A percentile compares a stretch with the other conserved stretches of the same genome.
These are phyloP conservation scores for Xylariaceae sp. DNA, from an alignment of 2,329 filamentous ascomycete genomes.

Conservation along the genomic window DNA sequence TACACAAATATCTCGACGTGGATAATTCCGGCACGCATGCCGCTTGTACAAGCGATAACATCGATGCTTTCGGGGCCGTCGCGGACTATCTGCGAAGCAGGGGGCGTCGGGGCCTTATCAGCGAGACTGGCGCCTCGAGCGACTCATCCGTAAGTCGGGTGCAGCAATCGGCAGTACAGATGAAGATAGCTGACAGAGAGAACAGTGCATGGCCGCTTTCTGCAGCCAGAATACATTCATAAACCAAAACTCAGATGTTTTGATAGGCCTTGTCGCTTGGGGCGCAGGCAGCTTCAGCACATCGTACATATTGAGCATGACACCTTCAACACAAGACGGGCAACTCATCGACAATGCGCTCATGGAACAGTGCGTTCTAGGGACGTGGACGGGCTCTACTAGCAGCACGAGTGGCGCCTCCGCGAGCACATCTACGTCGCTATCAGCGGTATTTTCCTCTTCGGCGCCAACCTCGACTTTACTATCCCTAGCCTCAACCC, in stretches of 20 bases:
- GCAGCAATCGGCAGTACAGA: not conserved
- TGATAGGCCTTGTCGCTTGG: slow-evolving; percentile 46
- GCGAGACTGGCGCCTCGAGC: slow-evolving; percentile 51
- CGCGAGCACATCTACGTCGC: not conserved
- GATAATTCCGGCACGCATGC: slow-evolving; percentile 54
- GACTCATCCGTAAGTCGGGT: slow-evolving; percentile 36
- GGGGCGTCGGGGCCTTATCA: slow-evolving; percentile 48
- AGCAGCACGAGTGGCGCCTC: slow-evolving; percentile 6
- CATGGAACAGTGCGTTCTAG: slow-evolving; percentile 43
- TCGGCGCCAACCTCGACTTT: slow-evolving; percentile 1
- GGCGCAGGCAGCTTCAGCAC: slow-evolving; percentile 43
- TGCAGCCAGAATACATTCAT: slow-evolving; percentile 48
- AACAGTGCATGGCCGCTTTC: slow-evolving; percentile 42
- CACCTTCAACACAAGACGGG: slow-evolving; percentile 35
- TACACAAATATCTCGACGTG: slow-evolving; percentile 60
- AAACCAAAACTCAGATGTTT: slow-evolving; percentile 45
- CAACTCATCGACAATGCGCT: slow-evolving; percentile 39
- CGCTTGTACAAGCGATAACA: slow-evolving; percentile 53
- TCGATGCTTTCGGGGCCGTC: slow-evolving; percentile 46
- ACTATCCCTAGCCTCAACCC: not conserved
- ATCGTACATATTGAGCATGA: slow-evolving; percentile 43
- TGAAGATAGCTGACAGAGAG: slow-evolving; percentile 3
- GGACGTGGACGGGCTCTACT: slow-evolving; percentile 30
- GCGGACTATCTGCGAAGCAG: slow-evolving; percentile 46
- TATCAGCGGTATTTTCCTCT: not conserved